Percentiles rank a stretch among this genome's conserved stretches.
Conservation (phyloP, 805 yeast species). For the Candida lessepsii region DNA sequence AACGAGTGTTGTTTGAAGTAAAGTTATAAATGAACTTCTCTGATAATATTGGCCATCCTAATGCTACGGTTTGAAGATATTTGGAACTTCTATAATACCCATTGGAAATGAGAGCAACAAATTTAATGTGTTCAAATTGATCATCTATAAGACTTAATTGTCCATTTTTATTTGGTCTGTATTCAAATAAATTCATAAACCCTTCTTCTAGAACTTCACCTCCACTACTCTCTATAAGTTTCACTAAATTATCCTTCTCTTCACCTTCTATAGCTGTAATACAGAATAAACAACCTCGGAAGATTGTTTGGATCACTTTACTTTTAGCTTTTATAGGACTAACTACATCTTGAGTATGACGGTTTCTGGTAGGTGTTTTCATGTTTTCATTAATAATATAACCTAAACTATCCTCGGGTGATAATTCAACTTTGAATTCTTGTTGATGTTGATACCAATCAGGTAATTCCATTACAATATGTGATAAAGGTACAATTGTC, state of each 20-base stretch:
- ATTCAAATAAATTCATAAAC: constrained; percentile 27
- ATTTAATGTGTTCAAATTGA: constrained; percentile 29
- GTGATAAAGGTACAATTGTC: constrained; percentile 26
- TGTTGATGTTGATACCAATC: constrained; percentile 42
- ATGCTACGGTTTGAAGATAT: constrained; percentile 70
- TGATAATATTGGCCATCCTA: constrained; percentile 85
- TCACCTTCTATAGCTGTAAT: constrained; percentile 35
- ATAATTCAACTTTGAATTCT: constrained; percentile 21
- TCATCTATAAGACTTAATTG: constrained; percentile 11
- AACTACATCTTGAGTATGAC: constrained; percentile 13
- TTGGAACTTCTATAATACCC: constrained; percentile 65
- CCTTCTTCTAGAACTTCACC: constrained; percentile 38
- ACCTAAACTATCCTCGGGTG: constrained; percentile 15
- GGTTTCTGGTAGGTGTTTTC: constrained; percentile 14
- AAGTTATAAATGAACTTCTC: constrained; percentile 55
- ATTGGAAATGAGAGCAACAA: constrained; percentile 67
- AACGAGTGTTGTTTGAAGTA: constrained; percentile 17
- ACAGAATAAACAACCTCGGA: constrained; percentile 28
- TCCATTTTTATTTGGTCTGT: constrained; percentile 6
- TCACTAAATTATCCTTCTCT: constrained; percentile 8
- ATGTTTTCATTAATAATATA: constrained; percentile 10
- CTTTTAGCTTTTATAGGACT: not conserved
- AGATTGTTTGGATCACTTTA: constrained; percentile 11
- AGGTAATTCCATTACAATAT: constrained; percentile 37
- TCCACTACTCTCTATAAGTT: constrained; percentile 10